Conservation (phyloP, 805 yeast species). For the Pichia ethanolica region DNA sequence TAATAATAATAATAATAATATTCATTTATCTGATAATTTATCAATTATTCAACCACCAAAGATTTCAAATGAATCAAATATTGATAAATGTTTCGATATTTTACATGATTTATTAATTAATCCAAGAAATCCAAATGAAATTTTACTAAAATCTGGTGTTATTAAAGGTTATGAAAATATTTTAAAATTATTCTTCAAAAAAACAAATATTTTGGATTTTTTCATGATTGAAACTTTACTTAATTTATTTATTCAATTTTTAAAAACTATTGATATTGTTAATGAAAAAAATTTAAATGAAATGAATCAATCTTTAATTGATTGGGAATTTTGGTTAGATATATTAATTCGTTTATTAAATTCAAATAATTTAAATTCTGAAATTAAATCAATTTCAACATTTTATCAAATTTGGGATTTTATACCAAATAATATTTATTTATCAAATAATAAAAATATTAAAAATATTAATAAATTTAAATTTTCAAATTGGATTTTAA, state of each 20-base stretch:
- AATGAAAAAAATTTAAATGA: constrained; percentile 4
- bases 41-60: constrained; percentile 5
- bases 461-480: not conserved
- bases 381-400: constrained; percentile 56
- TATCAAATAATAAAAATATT: not conserved
- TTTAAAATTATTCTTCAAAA: constrained; percentile 18
- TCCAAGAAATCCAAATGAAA: constrained; percentile 25
- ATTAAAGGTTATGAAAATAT: constrained; percentile 18
- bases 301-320: constrained; percentile 23
- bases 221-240: constrained; percentile 19
- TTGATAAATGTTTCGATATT: constrained; percentile 27
- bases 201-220: constrained; percentile 20
- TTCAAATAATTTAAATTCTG: constrained; percentile 54
- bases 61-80: constrained; percentile 17
- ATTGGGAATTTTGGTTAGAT: constrained; percentile 75
- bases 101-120: constrained; percentile 31
- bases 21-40: not conserved
- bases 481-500: constrained; percentile 31
- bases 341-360: constrained; percentile 52
- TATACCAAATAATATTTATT: constrained; percentile 35
- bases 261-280: constrained; percentile 16
- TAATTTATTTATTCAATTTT: constrained; percentile 19
- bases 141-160: constrained; percentile 15
- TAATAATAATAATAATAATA: constrained; percentile 1
- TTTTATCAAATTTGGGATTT: constrained; percentile 70